A percentile compares a stretch with the other conserved stretches of the same genome.
These are phyloP conservation scores for Pontederia crassipes DNA, from an alignment of 176 grass and related monocot genomes.

Conservation along the genomic window DNA sequence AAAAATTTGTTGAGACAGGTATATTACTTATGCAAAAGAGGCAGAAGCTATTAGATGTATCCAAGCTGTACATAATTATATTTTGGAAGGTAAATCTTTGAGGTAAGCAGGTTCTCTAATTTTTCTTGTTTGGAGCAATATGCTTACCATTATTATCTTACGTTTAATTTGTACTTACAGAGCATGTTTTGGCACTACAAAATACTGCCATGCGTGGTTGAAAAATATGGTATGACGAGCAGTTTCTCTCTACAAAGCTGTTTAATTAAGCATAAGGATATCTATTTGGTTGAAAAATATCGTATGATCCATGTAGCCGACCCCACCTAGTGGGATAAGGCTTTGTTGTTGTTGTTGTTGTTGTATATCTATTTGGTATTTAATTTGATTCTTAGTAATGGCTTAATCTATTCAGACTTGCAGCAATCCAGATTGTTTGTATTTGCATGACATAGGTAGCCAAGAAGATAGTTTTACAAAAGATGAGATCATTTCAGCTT, in stretches of 20 bases:
- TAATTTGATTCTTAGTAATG: conserved; percentile 9
- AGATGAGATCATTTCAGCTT: conserved; percentile 97
- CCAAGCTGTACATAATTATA: conserved; percentile 97
- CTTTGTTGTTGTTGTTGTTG: no score
- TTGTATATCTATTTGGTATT: conserved; percentile 2
- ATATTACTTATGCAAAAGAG: conserved; percentile 98
- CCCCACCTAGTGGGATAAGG: no score
- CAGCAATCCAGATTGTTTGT: conserved; percentile 97
- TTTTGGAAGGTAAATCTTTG: conserved; percentile 87
- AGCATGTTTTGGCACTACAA: conserved; percentile 97
- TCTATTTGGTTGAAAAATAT: no score
- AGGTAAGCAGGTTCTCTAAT: conserved; percentile 36
- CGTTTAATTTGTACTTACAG: conserved; percentile 28
- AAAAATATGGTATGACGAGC: conserved; percentile 69
- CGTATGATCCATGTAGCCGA: no score
- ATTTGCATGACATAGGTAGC: conserved; percentile 92
- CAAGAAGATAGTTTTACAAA: conserved; percentile 99
- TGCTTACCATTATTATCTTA: conserved; percentile 12
- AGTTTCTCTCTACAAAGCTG: conserved; percentile 10
- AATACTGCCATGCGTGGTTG: conserved; percentile 97
- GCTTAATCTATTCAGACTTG: conserved; percentile 56
- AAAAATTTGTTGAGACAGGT: conserved; percentile 34
- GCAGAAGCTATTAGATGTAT: conserved; percentile 91
- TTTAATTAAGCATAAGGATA: conserved; percentile 15
- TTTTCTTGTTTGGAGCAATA: conserved; percentile 21